phyloP scores from a whole-genome alignment of 257 asterid species.

The Salvia miltiorrhiza region DNA sequence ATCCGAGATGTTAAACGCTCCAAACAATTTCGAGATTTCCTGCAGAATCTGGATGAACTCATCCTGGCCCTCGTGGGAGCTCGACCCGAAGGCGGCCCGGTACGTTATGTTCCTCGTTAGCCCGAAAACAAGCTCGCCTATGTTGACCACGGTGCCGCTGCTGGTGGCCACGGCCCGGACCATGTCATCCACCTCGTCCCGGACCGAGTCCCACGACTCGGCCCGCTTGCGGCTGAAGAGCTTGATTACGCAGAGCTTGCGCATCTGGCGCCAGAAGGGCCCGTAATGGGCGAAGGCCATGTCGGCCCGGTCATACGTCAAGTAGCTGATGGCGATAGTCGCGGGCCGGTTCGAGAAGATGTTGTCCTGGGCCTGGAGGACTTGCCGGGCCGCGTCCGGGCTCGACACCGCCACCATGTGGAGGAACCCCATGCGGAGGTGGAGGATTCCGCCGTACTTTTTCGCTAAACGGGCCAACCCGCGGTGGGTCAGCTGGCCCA shows the following conservation, averaged over 20 bases:
- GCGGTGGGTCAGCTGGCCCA: slow-evolving; percentile 68
- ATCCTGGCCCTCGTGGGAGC: slow-evolving; percentile 61
- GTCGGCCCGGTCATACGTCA: slow-evolving; percentile 84
- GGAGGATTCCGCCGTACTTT: slow-evolving; percentile 78
- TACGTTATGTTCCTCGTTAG: slow-evolving; percentile 64
- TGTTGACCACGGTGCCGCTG: slow-evolving; percentile 45
- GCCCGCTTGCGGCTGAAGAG: slow-evolving; percentile 84
- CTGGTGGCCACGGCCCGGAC: slow-evolving; percentile 30
- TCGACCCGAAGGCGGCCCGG: slow-evolving; percentile 86
- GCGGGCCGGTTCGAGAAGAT: slow-evolving; percentile 90
- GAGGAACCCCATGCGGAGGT: slow-evolving; percentile 58
- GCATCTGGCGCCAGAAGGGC: slow-evolving; percentile 95
- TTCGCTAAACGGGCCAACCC: slow-evolving; percentile 65
- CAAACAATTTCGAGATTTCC: slow-evolving; percentile 76
- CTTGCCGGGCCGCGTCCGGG: slow-evolving; percentile 75
- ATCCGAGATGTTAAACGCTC: slow-evolving; percentile 78
- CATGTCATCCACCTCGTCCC: slow-evolving; percentile 71
- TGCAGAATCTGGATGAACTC: slow-evolving; percentile 65
- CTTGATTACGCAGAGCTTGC: slow-evolving; percentile 84
- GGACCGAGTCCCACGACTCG: slow-evolving; percentile 93
- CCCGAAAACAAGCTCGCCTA: slow-evolving; percentile 80
- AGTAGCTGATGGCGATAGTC: slow-evolving; percentile 58
- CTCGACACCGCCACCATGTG: slow-evolving; percentile 76
- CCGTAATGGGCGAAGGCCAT: slow-evolving; percentile 97
- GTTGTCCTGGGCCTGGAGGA: slow-evolving; percentile 78